Evolutionary conservation across 768 basidiomycete species (phyloP).

Genomic region (Daedalea quercina): DNA sequence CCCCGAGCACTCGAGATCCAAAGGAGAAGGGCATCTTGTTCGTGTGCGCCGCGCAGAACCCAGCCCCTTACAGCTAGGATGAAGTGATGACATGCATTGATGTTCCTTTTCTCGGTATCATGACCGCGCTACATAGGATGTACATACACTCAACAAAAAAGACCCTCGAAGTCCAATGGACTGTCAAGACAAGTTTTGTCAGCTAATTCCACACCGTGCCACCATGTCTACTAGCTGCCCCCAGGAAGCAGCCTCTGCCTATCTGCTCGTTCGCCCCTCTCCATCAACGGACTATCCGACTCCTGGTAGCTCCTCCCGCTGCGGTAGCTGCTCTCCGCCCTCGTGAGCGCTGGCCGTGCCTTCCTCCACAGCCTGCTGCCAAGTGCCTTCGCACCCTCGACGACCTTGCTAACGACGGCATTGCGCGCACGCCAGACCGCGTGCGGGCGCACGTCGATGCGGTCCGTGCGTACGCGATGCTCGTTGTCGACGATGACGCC

Average conservation of each 20-base stretch:
- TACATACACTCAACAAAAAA: too few relatives aligned
- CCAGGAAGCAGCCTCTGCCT: slow-evolving; percentile 17
- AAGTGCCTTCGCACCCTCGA: neutral
- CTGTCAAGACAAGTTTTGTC: too few relatives aligned
- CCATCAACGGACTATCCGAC: slow-evolving; percentile 3
- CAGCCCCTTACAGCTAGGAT: too few relatives aligned
- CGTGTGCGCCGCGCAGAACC: too few relatives aligned
- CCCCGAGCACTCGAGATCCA: too few relatives aligned
- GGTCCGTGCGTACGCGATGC: slow-evolving; percentile 56
- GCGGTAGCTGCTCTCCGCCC: slow-evolving; percentile 4
- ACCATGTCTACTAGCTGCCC: slow-evolving; percentile 4
- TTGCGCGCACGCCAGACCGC: slow-evolving; percentile 24
- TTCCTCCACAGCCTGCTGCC: neutral
- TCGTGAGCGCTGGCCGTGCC: neutral
- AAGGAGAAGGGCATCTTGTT: too few relatives aligned
- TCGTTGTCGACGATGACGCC: slow-evolving; percentile 60
- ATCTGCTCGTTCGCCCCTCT: slow-evolving; percentile 9
- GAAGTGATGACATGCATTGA: too few relatives aligned
- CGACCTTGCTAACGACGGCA: slow-evolving; percentile 19
- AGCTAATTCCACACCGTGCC: neutral
- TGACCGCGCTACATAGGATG: too few relatives aligned
- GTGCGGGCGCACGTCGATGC: slow-evolving; percentile 37
- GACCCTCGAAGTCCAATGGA: too few relatives aligned
- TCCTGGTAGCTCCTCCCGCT: neutral
- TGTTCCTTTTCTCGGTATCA: too few relatives aligned